Evolutionary conservation across 2,329 filamentous ascomycete genomes (phyloP), one percentile per base, ranked within the genome.

Genomic region (Diaporthe humulicola): DNA sequence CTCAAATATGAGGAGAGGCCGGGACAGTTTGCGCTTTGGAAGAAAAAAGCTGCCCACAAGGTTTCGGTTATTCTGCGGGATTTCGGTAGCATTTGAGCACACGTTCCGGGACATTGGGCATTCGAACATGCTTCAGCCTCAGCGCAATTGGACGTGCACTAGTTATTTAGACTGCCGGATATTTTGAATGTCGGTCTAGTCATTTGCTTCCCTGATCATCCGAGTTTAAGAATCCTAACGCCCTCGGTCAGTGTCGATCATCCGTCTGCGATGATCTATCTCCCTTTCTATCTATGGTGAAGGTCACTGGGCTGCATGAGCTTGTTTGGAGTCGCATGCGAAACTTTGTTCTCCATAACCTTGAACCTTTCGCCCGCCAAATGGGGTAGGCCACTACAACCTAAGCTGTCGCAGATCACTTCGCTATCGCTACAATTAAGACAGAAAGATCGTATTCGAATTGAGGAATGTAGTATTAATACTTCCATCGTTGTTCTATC

Each of bases 271-370:
- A 36, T 66, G 60, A 36, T 50, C 60, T 50, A 15, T 66, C 42
- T 30, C 19, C 17, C 19, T 0, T 22, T 66, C 40, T n/a, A 48
- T 48, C 40, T n/a, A 36, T 42, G 19, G 40, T 5, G 45, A 48
- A 50, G 60, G 40, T 28, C 60, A 48, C 15, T 0, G n/a, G 1
- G 42, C 40, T n/a, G 25, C n/a, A 15, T 50, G 30, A 36, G 40
- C 25, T 66, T 48, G 19, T 42, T 40, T 48, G 60, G 42, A 42
- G 40, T 48, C 38, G 28, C 60, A 66, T 30, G 60, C 60, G 60
- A 66, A 66, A 66, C 40, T 66, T 48, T 36, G 28, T 66, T 66
- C 60, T 36, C 60, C 60, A 66, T 66, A 25, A 66, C 28, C 25
- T 33, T n/a, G 28, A 14, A 50, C 42, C 42, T 33, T 33, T 66